Conservation (phyloP, 192 early-diverging fungal species). For the Polychytrium aggregatum region DNA sequence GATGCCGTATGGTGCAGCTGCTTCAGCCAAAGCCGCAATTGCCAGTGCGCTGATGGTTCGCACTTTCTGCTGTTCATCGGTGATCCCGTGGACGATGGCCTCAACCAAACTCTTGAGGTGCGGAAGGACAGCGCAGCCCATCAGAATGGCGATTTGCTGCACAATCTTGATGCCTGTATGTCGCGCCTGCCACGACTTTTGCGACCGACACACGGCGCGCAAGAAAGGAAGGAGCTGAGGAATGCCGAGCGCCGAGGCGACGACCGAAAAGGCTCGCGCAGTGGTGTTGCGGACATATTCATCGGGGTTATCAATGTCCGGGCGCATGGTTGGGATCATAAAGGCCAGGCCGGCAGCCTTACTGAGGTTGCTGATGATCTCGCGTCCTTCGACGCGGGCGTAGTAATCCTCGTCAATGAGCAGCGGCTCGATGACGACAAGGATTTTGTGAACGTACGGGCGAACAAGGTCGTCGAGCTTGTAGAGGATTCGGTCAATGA, state of each 20-base stretch:
- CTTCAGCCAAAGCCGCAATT: conserved; percentile 89
- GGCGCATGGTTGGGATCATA: conserved; percentile 99
- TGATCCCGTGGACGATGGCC: conserved; percentile 78
- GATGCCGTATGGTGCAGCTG: conserved; percentile 96
- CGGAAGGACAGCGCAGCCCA: conserved; percentile 89
- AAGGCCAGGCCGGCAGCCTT: conserved; percentile 95
- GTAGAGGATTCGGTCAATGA: conserved; percentile 92
- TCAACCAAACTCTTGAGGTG: conserved; percentile 89
- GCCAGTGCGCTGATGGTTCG: conserved; percentile 90
- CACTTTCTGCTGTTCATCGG: conserved; percentile 96
- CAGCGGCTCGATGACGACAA: conserved; percentile 97
- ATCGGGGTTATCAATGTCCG: conserved; percentile 95
- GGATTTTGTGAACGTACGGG: conserved; percentile 94
- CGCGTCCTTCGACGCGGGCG: conserved; percentile 90
- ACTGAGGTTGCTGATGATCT: conserved; percentile 93
- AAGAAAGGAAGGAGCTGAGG: conserved; percentile 90
- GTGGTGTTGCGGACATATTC: conserved; percentile 98
- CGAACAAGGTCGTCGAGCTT: conserved; percentile 93
- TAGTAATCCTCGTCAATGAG: conserved; percentile 97
- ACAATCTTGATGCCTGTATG: conserved; percentile 98
- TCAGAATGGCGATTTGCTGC: conserved; percentile 89
- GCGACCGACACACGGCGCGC: conserved; percentile 86
- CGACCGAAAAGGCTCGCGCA: conserved; percentile 92
- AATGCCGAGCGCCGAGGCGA: conserved; percentile 89
- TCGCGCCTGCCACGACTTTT: conserved; percentile 96